Evolutionary conservation across 2,329 filamentous ascomycete species (phyloP), one percentile per base, ranked within the genome.

Genomic region (Sclerotinia glacialis): DNA sequence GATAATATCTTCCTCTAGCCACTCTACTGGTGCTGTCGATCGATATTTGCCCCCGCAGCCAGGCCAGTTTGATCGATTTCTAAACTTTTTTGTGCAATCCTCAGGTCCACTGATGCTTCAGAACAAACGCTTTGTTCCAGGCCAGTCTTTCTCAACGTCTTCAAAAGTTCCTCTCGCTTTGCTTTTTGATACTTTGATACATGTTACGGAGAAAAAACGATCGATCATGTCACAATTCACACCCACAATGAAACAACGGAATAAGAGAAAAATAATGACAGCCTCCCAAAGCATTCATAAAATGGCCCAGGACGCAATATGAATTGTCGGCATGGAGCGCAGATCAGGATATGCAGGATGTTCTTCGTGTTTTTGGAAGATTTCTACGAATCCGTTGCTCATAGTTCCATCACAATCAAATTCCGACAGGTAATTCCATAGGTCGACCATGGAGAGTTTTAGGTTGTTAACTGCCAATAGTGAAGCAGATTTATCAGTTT

Each of bases 281-380:
- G 7, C 8, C 21, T 1, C 18, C 34, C 12, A 18, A 23, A 12
- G 12, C 21, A 60, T 26, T 23, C 28, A 37, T 8, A 37, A 34
- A 12, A 37, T 5, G 8, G 12, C 6, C 8, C 31, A 11, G 3
- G 21, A 21, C 21, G 9, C 12, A 60, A 23, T 1, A 23, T 9
- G 2, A 37, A 11, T 37, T 37, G 31, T 8, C 31, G 7, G 34
- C 94, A 80, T 99, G 95, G 95, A 92, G 88, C 80, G 93, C 93
- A 79, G 7, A 18, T 21, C 94, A 81, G 95, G 95, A 83, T 98
- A 98, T 89, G 98, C 94, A 77, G 94, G 9, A 28, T 34, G 1
- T 21, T 34, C 12, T 59, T 9, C 5, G 12, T 14, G 11, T 14
- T 34, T 23, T 34, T 5, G 31, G 31, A 34, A 8, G 9, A 8